Base-by-base conservation (phyloP, 129 eudicot species). In the Rutidosis leptorrhynchoides region DNA sequence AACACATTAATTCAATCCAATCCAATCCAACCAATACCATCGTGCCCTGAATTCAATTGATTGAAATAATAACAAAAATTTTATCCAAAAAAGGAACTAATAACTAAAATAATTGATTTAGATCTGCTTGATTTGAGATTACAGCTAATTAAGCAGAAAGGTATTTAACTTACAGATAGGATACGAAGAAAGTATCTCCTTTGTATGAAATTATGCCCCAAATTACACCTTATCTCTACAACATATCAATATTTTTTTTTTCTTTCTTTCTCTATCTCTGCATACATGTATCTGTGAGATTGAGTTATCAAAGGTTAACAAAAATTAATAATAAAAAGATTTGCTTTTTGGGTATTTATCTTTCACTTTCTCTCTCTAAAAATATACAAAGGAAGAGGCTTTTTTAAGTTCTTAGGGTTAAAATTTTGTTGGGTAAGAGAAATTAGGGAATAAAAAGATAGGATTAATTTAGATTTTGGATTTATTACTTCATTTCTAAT, bases 91-190 rank as follows among this genome's bases (percentile, higher is more conserved):
- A n/a, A n/a, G n/a, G n/a, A n/a, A n/a, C n/a, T n/a, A n/a, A n/a
- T n/a, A n/a, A n/a, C n/a, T n/a, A n/a, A n/a, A n/a, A n/a, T n/a
- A n/a, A n/a, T n/a, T 2, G 54, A 53, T 79, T 71, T 74, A 82
- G 88, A 87, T 82, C 84, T 82, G 59, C 30, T 73, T 60, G 43
- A 68, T 40, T 52, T 27, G 16, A 46, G 21, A 49, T 64, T 49
- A 35, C 46, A 21, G 62, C 25, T 16, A 69, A 62, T 62, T 43
- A 43, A 75, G 66, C 26, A 64, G 28, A 65, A 28, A 68, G 63
- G 62, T 14, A 67, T 28, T n/a, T 8, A 42, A 82, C 94, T 85
- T 79, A 83, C 87, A 67, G 45, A 81, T 72, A 79, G 82, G 85
- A 78, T 78, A 79, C 68, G 79, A 70, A 72, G 78, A 53, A 74